Base-by-base conservation (phyloP, 345 rosid genomes). In the Eucalyptus pauciflora region DNA sequence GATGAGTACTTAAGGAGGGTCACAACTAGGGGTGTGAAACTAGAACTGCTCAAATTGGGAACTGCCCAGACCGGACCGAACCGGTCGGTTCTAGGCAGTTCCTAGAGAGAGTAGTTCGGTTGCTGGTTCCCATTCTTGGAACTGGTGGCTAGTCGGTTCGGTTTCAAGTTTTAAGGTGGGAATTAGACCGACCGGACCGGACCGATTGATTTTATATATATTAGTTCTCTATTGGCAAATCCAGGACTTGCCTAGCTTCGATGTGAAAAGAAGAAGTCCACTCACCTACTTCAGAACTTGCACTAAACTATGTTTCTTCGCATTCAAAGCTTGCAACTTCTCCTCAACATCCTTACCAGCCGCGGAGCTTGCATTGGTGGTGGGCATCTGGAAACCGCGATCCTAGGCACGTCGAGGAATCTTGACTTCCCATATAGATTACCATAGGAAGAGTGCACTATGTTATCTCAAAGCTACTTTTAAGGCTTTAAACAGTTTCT, bases 301-400 rank as follows among this genome's bases (percentile, higher is more conserved):
- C 43, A 98, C 99, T 16, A 98, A 93, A 94, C 91, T 93, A 92
- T 98, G 98, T 88, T 98, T 98, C 93, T 95, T 97, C 25, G 92
- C 92, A 89, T 93, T 97, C 95, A 98, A 93, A 91, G 94, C 91
- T 91, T 92, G 92, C 89, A 96, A 93, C 90, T 92, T 94, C 90
- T 94, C 97, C 94, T 95, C 97, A 6, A 96, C 92, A 90, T 94
- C 97, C 89, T 88, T 95, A 16, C 54, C 1, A 17, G 54, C 54
- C 54, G 4, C 22, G 4, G 8, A 1, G 54, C 54, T 51, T 0
- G 20, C 54, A 51, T 16, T 51, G 54, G 54, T 51, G 8, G 20
- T 51, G 54, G 54, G 54, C 54, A 51, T 51, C 3, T 16, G 8
- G 54, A 51, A 51, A 51, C 54, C 0, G 1, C 8, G 8, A 1